Conservation (phyloP, 345 rosid genomes). For the Salix viminalis region DNA sequence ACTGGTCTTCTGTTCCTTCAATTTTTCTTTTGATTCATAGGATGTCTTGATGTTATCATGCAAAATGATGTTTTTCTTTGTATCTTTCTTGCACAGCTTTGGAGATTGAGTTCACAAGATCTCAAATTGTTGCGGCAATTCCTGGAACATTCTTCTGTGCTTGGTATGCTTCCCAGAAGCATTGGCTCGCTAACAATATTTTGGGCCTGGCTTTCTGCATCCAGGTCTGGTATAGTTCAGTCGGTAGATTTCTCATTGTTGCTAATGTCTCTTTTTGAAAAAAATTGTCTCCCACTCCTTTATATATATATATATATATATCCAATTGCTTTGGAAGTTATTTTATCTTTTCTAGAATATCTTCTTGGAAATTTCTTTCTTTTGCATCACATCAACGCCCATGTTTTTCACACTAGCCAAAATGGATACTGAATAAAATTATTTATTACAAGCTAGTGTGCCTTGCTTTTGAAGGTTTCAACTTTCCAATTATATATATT, state of each 20-base stretch:
- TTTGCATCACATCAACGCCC: not conserved
- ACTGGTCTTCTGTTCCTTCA: not conserved
- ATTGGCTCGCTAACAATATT: slow-evolving; percentile 96
- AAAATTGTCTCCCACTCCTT: not conserved
- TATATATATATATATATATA: too few species aligned
- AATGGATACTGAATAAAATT: not conserved
- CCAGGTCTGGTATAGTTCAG: slow-evolving; percentile 58
- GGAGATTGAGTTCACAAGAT: slow-evolving; percentile 92
- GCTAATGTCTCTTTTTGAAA: not conserved
- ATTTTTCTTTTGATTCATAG: slow-evolving; percentile 28
- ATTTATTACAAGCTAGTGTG: not conserved
- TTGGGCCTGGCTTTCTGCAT: slow-evolving; percentile 95
- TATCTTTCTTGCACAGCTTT: slow-evolving; percentile 63
- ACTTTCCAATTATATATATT: not conserved
- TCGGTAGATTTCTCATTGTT: not conserved
- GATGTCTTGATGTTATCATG: slow-evolving; percentile 35
- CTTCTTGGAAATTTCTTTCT: not conserved
- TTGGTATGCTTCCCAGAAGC: slow-evolving; percentile 97
- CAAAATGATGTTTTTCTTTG: slow-evolving; percentile 38
- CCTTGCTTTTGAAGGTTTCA: not conserved
- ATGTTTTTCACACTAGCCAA: not conserved
- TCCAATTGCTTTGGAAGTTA: not conserved
- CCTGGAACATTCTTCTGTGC: slow-evolving; percentile 96
- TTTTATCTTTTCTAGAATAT: not conserved
- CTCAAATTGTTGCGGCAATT: slow-evolving; percentile 86